A percentile compares a stretch with the other conserved stretches of the same genome.
phyloP scores from a whole-genome alignment of 768 basidiomycete genomes.

The Lyophyllum semitale region DNA sequence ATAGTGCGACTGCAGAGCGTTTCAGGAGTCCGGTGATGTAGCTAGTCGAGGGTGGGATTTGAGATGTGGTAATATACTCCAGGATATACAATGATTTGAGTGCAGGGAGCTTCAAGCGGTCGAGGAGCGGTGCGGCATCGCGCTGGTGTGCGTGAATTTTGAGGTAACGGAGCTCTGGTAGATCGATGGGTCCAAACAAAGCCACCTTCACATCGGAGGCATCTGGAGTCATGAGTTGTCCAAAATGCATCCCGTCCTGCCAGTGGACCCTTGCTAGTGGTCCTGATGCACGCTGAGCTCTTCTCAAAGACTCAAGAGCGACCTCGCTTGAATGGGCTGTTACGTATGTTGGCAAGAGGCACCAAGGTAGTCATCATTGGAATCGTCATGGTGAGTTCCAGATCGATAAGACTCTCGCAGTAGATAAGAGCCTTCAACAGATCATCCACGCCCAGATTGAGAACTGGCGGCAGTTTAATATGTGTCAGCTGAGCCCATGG shows the following conservation, averaged over 20 bases:
- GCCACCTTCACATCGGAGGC: neutral
- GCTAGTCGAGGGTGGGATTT: neutral
- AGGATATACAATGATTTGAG: conserved; percentile 1
- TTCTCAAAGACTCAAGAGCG: neutral
- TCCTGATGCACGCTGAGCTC: neutral
- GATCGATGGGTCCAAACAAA: neutral
- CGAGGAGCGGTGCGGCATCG: conserved; percentile 1
- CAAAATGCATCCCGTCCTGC: neutral
- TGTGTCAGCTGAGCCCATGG: conserved; percentile 7
- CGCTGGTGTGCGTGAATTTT: conserved; percentile 6
- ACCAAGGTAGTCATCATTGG: neutral
- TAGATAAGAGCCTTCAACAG: neutral
- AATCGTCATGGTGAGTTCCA: conserved; percentile 9
- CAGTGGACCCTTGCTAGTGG: neutral
- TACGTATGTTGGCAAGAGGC: neutral
- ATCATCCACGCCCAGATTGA: neutral
- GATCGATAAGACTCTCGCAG: conserved; percentile 1
- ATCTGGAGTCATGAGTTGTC: neutral
- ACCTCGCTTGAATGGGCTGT: neutral
- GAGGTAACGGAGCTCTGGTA: conserved; percentile 9
- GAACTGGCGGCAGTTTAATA: neutral
- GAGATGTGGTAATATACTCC: neutral
- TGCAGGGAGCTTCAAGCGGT: neutral
- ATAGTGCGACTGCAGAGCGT: conserved; percentile 2
- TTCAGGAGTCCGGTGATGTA: conserved; percentile 6